Evolutionary conservation across 2,329 filamentous ascomycete genomes (phyloP).

Genomic region (Leptographium lundbergii): DNA sequence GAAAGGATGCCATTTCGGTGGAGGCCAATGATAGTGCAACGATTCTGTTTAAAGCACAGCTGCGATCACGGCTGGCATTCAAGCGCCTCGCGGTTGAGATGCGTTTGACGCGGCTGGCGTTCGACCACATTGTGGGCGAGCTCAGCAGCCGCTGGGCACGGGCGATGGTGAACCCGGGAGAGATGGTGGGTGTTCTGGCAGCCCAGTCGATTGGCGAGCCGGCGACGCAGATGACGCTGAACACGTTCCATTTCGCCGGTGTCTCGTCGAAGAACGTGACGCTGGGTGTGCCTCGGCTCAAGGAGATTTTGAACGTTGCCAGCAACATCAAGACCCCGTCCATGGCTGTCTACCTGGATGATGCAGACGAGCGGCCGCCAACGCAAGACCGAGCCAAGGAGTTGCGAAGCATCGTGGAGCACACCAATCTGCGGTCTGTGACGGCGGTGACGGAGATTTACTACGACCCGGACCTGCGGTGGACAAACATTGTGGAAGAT

Average conservation of each 20-base stretch:
- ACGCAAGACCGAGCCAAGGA: slow-evolving; percentile 72
- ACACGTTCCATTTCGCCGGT: slow-evolving; percentile 99
- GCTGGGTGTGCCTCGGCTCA: slow-evolving; percentile 91
- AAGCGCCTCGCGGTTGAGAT: slow-evolving; percentile 82
- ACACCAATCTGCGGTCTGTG: slow-evolving; percentile 85
- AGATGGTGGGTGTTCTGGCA: slow-evolving; percentile 97
- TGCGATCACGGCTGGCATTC: slow-evolving; percentile 83
- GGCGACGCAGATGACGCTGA: slow-evolving; percentile 97
- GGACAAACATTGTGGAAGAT: slow-evolving; percentile 78
- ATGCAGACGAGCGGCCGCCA: slow-evolving; percentile 31
- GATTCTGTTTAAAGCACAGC: slow-evolving; percentile 79
- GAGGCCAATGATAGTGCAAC: slow-evolving; percentile 87
- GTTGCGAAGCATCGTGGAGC: slow-evolving; percentile 81
- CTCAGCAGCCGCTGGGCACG: slow-evolving; percentile 80
- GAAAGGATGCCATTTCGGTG: slow-evolving; percentile 64
- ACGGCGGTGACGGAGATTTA: slow-evolving; percentile 91
- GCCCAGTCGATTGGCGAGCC: slow-evolving; percentile 98
- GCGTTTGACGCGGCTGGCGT: slow-evolving; percentile 77
- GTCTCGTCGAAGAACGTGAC: slow-evolving; percentile 99
- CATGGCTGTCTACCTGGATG: slow-evolving; percentile 80
- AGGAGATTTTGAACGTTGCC: slow-evolving; percentile 97
- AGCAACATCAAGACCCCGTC: slow-evolving; percentile 97
- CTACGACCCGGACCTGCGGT: slow-evolving; percentile 83
- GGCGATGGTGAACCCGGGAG: slow-evolving; percentile 78
- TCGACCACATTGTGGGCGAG: slow-evolving; percentile 85